Evolutionary conservation across 345 rosid species (phyloP), one percentile per base, ranked within the genome.

Genomic region (Aquilaria sinensis): DNA sequence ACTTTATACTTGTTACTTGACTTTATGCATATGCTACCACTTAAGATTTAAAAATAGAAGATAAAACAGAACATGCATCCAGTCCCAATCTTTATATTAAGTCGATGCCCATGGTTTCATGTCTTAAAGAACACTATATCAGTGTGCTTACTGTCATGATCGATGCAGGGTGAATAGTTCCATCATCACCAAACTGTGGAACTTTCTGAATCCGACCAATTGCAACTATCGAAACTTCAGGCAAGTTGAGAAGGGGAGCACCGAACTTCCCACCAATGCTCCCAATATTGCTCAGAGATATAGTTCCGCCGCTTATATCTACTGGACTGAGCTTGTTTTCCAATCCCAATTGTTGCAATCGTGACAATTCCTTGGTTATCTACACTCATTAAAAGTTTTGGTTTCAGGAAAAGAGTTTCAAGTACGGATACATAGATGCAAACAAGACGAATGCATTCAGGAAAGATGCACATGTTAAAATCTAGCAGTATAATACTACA

Each of bases 241-340:
- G 98, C 74, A 93, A 75, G 79, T 90, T 93, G 46, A 90, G 68
- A 45, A 93, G 78, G 16, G 98, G 98, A 0, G 96, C 77, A 56
- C 97, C 98, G 14, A 86, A 86, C 76, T 88, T 93, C 63, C 97
- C 98, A 55, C 97, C 98, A 1, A 88, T 93, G 57, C 96, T 83
- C 64, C 97, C 97, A 48, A 93, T 88, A 68, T 93, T 90, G 81
- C 97, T 90, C 31, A 90, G 65, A 16, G 98, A 86, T 69, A 93
- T 83, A 5, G 98, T 93, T 67, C 98, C 98, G 53, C 94, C 94
- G 4, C 89, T 72, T 67, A 88, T 67, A 73, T 90, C 94, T 52
- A 61, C 83, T 0, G 95, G 90, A 68, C 47, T 81, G 51, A 93
- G 97, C 74, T 86, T 82, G 78, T 93, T 90, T 43, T 69, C 80